Evolutionary conservation across 108 stramenopile genomes (phyloP).

Genomic region (Seminavis robusta): DNA sequence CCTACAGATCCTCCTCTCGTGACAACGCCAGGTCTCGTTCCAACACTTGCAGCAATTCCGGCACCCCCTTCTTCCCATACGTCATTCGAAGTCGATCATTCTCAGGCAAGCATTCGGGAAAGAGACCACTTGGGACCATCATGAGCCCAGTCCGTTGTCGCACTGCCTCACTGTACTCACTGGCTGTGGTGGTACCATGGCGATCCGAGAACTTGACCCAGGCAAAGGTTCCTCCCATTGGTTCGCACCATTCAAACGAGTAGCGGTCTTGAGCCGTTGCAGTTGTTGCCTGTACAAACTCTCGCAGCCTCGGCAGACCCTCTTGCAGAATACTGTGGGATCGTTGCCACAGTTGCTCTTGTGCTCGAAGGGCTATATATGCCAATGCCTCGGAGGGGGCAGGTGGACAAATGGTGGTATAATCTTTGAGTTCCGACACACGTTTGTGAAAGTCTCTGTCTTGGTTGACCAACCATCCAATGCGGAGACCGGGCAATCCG

Average conservation of each 20-base stretch:
- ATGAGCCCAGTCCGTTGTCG: background rate
- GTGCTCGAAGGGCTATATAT: background rate
- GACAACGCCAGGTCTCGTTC: too few species aligned
- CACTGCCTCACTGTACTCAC: background rate
- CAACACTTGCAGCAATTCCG: background rate
- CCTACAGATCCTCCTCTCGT: too few species aligned
- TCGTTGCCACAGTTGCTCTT: background rate
- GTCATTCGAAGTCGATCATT: background rate
- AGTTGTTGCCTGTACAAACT: too few species aligned
- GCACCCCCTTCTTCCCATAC: background rate
- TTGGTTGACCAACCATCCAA: slow-evolving; percentile 24
- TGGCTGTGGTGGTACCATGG: background rate
- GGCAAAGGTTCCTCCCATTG: background rate
- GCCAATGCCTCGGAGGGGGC: slow-evolving; percentile 1
- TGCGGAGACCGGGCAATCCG: slow-evolving; percentile 19
- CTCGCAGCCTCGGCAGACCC: background rate
- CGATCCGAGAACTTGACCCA: background rate
- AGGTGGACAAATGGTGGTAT: slow-evolving; percentile 2
- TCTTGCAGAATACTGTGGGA: background rate
- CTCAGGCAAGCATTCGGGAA: background rate
- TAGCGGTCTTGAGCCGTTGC: background rate
- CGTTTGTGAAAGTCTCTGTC: slow-evolving; percentile 4
- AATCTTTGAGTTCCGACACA: slow-evolving; percentile 6
- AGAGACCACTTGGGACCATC: background rate
- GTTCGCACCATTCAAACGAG: background rate